A percentile compares a stretch with the other conserved stretches of the same genome.
Conservation (phyloP, 306 rosid species). For the Dalbergia oliveri region DNA sequence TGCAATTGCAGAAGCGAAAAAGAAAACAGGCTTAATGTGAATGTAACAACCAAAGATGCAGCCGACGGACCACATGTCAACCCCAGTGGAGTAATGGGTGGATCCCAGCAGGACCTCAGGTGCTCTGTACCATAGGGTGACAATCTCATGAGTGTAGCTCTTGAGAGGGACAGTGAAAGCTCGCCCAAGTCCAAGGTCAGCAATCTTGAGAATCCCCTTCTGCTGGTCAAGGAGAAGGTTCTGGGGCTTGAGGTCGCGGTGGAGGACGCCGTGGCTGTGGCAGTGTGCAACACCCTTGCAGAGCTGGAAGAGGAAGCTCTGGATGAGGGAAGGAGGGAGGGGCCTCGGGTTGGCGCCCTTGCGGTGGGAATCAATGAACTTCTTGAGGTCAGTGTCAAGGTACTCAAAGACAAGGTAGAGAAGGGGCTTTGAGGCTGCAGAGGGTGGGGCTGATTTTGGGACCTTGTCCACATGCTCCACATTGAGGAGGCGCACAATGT, state of each 20-base stretch:
- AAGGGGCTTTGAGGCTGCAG: slow-evolving; percentile 59
- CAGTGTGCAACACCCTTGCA: slow-evolving; percentile 97
- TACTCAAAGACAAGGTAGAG: slow-evolving; percentile 94
- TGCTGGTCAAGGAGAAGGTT: slow-evolving; percentile 83
- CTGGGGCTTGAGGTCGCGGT: slow-evolving; percentile 94
- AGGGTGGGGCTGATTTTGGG: slow-evolving; percentile 46
- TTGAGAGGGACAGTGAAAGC: slow-evolving; percentile 96
- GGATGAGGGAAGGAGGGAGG: slow-evolving; percentile 59
- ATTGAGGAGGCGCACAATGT: slow-evolving; percentile 83
- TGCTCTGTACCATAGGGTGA: slow-evolving; percentile 95
- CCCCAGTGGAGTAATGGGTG: slow-evolving; percentile 88
- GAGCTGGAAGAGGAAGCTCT: slow-evolving; percentile 88
- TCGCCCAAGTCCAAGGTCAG: slow-evolving; percentile 89
- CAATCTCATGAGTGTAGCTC: slow-evolving; percentile 96
- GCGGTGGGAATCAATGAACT: slow-evolving; percentile 86
- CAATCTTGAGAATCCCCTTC: slow-evolving; percentile 84
- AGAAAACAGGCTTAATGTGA: background rate
- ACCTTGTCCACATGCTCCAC: slow-evolving; percentile 77
- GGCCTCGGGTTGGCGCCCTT: slow-evolving; percentile 72
- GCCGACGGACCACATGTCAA: slow-evolving; percentile 98
- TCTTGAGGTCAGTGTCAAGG: slow-evolving; percentile 92
- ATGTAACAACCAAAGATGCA: slow-evolving; percentile 76
- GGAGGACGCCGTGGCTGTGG: slow-evolving; percentile 93
- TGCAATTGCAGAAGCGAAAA: background rate
- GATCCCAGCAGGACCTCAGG: slow-evolving; percentile 96